Conservation (phyloP, 495 filamentous ascomycete genomes). For the Penicillium waksmanii region DNA sequence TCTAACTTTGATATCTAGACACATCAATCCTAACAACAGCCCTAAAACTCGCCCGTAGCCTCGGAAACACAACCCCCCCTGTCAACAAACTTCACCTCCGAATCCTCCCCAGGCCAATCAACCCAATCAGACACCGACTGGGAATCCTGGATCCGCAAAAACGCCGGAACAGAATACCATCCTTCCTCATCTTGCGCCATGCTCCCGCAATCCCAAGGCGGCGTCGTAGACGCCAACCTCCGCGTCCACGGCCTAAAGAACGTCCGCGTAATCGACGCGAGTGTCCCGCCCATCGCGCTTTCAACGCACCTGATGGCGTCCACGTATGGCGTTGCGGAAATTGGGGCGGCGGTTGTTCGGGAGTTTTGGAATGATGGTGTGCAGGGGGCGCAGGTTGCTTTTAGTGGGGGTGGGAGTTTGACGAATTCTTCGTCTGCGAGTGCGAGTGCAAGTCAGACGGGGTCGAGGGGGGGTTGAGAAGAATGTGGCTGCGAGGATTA, state of each 20-base stretch:
- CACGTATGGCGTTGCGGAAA: conserved; percentile 55
- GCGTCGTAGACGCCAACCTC: conserved; percentile 53
- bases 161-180: conserved; percentile 46
- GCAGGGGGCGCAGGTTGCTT: not conserved
- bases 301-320: conserved; percentile 55
- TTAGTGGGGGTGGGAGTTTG: conserved; percentile 2
- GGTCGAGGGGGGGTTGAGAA: not conserved
- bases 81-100: conserved; percentile 26
- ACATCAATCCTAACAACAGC: conserved; percentile 39
- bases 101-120: conserved; percentile 27
- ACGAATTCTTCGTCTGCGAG: not conserved
- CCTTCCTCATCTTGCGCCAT: conserved; percentile 56
- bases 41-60: conserved; percentile 35
- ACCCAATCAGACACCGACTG: conserved; percentile 34
- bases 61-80: conserved; percentile 34
- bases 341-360: conserved; percentile 32
- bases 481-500: not conserved
- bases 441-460: not conserved
- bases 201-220: conserved; percentile 49
- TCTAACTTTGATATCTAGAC: conserved; percentile 17
- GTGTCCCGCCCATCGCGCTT: conserved; percentile 48
- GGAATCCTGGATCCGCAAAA: conserved; percentile 24
- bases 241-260: conserved; percentile 54
- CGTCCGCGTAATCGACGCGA: conserved; percentile 55
- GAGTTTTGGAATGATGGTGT: not conserved